These are phyloP conservation scores for Pseudogymnoascus sp. DNA, from an alignment of 2,329 filamentous ascomycete genomes.

Conservation along the genomic window DNA sequence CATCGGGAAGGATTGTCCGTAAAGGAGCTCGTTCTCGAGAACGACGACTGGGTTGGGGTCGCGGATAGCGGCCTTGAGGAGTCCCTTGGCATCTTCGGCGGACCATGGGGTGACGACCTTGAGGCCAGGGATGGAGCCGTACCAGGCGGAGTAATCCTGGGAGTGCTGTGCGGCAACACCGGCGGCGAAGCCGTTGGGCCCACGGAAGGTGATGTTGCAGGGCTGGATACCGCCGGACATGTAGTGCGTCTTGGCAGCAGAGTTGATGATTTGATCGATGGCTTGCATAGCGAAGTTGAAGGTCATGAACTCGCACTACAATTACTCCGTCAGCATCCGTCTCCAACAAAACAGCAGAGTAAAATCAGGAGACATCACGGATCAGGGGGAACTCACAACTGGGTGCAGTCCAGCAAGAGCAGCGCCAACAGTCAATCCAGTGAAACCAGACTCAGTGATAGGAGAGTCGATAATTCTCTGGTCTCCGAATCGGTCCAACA, in stretches of 20 bases:
- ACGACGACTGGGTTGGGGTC: constrained; percentile 96
- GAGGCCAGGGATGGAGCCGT: constrained; percentile 92
- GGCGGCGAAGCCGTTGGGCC: constrained; percentile 93
- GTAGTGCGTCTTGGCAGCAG: constrained; percentile 97
- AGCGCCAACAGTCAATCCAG: constrained; percentile 87
- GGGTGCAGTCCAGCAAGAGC: constrained; percentile 92
- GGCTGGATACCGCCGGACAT: constrained; percentile 99
- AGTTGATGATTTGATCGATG: constrained; percentile 99
- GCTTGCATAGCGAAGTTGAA: constrained; percentile 99
- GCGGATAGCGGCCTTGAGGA: constrained; percentile 94
- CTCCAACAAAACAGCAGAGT: background rate
- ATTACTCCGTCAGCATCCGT: constrained; percentile 19
- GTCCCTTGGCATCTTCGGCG: constrained; percentile 95
- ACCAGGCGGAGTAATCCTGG: constrained; percentile 98
- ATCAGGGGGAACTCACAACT: constrained; percentile 59
- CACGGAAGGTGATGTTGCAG: constrained; percentile 99
- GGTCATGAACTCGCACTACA: constrained; percentile 98
- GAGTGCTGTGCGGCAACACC: constrained; percentile 98
- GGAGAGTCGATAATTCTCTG: constrained; percentile 97
- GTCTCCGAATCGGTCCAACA: constrained; percentile 93
- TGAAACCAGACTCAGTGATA: constrained; percentile 96
- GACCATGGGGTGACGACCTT: constrained; percentile 98
- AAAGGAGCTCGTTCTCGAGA: constrained; percentile 83
- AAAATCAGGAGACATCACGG: background rate
- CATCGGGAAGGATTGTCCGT: constrained; percentile 94